A percentile compares a stretch with the other conserved stretches of the same genome.
Evolutionary conservation across 1,284 basidiomycete species (phyloP).

Genomic region (Malassezia restricta): DNA sequence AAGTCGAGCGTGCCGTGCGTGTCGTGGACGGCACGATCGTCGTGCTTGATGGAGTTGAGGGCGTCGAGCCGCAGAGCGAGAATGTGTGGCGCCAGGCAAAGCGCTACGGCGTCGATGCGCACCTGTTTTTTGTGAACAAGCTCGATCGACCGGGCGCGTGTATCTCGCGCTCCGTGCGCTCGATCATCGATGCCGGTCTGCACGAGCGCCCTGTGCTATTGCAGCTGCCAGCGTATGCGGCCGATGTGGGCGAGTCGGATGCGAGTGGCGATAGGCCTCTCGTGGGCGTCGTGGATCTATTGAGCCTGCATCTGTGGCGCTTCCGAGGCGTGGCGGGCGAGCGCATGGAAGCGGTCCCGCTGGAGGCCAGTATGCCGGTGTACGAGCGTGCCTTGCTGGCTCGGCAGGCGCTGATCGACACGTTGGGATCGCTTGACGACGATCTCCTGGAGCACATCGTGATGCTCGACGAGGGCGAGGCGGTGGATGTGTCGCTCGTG

Average conservation of each 20-base stretch:
- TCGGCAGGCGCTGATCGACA: slow-evolving; percentile 60
- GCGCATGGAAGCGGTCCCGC: slow-evolving; percentile 8
- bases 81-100: slow-evolving; percentile 75
- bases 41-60: slow-evolving; percentile 75
- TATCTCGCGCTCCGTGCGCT: slow-evolving; percentile 58
- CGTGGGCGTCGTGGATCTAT: slow-evolving; percentile 48
- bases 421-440: slow-evolving; percentile 66
- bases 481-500: slow-evolving; percentile 53
- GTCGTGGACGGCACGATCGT: slow-evolving; percentile 80
- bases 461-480: slow-evolving; percentile 44
- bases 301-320: slow-evolving; percentile 22
- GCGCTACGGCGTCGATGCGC: slow-evolving; percentile 62
- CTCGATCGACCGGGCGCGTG: slow-evolving; percentile 73
- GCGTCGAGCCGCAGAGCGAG: slow-evolving; percentile 76
- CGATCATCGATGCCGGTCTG: slow-evolving; percentile 57
- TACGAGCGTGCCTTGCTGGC: slow-evolving; percentile 58
- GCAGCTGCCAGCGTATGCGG: slow-evolving; percentile 59
- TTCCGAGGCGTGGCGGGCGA: slow-evolving; percentile 37
- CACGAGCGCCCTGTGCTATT: slow-evolving; percentile 63
- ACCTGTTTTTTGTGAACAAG: slow-evolving; percentile 75
- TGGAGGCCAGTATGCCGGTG: slow-evolving; percentile 47
- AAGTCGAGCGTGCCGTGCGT: slow-evolving; percentile 78
- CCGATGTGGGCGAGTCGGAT: slow-evolving; percentile 53
- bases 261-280: slow-evolving; percentile 66
- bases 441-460: slow-evolving; percentile 60